Base-by-base conservation (phyloP, 495 filamentous ascomycete genomes). In the Geopyxis carbonaria region DNA sequence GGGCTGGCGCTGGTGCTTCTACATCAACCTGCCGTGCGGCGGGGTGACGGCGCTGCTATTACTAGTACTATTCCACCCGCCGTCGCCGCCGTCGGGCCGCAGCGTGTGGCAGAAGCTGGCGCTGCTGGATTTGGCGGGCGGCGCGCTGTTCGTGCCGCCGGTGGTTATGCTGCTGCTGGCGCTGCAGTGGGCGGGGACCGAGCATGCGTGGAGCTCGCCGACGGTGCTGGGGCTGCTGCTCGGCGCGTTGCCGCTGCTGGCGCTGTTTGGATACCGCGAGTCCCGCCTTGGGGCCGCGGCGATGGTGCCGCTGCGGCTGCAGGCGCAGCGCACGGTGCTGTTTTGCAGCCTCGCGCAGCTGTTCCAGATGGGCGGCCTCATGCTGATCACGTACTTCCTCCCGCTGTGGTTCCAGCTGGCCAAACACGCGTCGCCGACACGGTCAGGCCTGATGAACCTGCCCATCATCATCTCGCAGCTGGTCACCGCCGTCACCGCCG, bases 1-100 rank as follows among this genome's bases (percentile, higher is more conserved):
- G 41, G 58, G 57, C 5, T 70, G 67, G 67, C 50, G 67, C 25
- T 70, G 65, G 66, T 68, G 66, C 45, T 70, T 70, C 42, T 69
- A 65, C 39, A 57, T 68, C 53, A 69, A 68, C 39, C 52, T 70
- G 1, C 67, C 65, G 1, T 34, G 68, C 9, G 64, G 61, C 16
- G 65, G 30, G 3, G 7, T 34, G 20, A 44, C 56, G 2, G 58
- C 60, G 0, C 47, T 55, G 2, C 28, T 55, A 3, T 42, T 55
- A 22, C 15, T 44, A 49, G 23, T 60, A 36, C 24, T 40, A 22
- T 48, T 53, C 14, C 18, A 28, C 3, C 13, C 38, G 4, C 27
- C 24, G 2, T 11, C 19, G 13, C 6, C 21, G 4, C 10, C 14
- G 4, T 8, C n/a, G 20, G 24, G 8, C 11, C 15, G 10, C 13